A percentile compares a stretch with the other conserved stretches of the same genome.
Conservation (phyloP, 108 stramenopile genomes). For the Poteriospumella lacustris region DNA sequence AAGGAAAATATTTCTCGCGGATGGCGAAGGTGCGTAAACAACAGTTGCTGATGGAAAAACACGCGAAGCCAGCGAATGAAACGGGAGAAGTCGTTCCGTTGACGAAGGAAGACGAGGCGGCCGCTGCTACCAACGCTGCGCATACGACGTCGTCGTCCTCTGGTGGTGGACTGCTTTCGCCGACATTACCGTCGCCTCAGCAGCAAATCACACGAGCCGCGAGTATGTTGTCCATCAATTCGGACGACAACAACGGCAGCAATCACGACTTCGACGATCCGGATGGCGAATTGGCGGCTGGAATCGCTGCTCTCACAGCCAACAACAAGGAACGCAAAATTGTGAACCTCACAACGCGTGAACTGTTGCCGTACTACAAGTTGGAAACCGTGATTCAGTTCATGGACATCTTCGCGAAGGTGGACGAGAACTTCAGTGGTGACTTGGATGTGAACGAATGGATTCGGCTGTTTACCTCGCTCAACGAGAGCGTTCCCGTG, state of each 20-base stretch:
- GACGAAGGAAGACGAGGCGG: neutral
- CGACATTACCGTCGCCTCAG: neutral
- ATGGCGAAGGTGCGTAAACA: neutral
- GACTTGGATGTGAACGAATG: conserved; percentile 25
- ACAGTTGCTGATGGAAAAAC: neutral
- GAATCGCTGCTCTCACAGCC: no score
- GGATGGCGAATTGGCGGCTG: no score
- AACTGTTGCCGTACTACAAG: conserved; percentile 18
- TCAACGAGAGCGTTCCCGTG: conserved; percentile 7
- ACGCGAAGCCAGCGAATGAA: neutral
- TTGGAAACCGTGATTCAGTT: conserved; percentile 15
- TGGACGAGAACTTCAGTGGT: conserved; percentile 20
- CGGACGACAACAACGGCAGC: no score
- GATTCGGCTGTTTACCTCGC: conserved; percentile 14
- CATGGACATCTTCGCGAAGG: conserved; percentile 29
- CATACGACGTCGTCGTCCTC: neutral
- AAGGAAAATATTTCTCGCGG: neutral
- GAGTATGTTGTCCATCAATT: no score
- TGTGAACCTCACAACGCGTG: neutral
- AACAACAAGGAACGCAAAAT: no score
- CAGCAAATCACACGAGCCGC: no score
- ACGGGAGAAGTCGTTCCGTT: neutral
- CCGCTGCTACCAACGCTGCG: neutral
- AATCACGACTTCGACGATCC: no score
- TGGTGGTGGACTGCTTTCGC: neutral